Conservation (phyloP, 495 filamentous ascomycete genomes). For the Bryoglossum gracile region DNA sequence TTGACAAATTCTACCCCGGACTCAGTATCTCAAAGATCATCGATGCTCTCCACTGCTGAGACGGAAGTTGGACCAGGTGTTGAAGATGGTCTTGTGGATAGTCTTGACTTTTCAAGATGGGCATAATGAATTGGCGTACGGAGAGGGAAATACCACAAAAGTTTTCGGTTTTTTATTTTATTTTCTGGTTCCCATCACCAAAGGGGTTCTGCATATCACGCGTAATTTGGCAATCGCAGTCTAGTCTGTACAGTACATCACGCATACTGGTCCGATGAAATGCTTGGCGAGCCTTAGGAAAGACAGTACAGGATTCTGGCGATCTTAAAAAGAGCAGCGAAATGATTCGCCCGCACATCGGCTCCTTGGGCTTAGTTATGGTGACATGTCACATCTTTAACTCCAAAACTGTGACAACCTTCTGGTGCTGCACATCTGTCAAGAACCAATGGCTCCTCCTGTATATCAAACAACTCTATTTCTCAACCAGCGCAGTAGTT, state of each 20-base stretch:
- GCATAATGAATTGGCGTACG: constrained; percentile 22
- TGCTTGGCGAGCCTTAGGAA: neutral
- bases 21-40: constrained; percentile 42
- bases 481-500: too few species aligned
- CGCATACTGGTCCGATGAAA: neutral
- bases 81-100: constrained; percentile 44
- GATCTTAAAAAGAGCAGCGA: neutral
- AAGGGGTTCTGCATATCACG: neutral
- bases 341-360: neutral
- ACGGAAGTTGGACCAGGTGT: constrained; percentile 36
- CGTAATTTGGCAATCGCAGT: neutral
- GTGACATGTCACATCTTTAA: neutral
- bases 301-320: neutral
- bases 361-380: neutral
- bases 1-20: constrained; percentile 43
- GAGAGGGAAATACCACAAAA: constrained; percentile 14
- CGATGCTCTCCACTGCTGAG: constrained; percentile 43
- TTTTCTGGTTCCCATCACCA: too few species aligned
- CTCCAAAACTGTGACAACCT: neutral
- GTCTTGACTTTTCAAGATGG: constrained; percentile 58
- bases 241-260: constrained; percentile 1
- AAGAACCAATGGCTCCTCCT: neutral
- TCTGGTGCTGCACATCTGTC: neutral
- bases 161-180: constrained; percentile 3
- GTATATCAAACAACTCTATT: too few species aligned